These are phyloP conservation scores for Fraxinus latifolia DNA, from an alignment of 305 asterid genomes.

Conservation along the genomic window DNA sequence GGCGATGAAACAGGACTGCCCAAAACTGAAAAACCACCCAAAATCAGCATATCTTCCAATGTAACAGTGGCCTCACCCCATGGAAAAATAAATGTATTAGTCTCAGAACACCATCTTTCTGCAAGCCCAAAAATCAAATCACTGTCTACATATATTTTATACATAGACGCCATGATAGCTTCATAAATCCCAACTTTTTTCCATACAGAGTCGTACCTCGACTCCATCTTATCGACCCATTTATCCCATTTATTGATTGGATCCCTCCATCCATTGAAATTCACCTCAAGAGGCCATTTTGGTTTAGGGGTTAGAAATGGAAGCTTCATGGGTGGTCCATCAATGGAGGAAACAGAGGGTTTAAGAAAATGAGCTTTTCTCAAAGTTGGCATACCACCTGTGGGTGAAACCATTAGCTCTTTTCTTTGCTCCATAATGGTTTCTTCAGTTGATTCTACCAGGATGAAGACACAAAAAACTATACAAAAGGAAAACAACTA, in stretches of 20 bases:
- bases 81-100: constrained; percentile 36
- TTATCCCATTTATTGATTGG: constrained; percentile 25
- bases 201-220: constrained; percentile 30
- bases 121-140: constrained; percentile 27
- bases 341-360: constrained; percentile 11
- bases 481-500: not conserved
- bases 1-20: constrained; percentile 27
- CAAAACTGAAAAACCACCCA: constrained; percentile 40
- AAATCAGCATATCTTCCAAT: constrained; percentile 31
- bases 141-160: not conserved
- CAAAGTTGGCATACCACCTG: constrained; percentile 14
- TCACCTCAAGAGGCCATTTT: constrained; percentile 22
- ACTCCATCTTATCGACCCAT: constrained; percentile 32
- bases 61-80: constrained; percentile 48
- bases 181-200: constrained; percentile 33
- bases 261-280: constrained; percentile 18
- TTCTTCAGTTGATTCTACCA: not conserved
- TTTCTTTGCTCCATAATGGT: constrained; percentile 23
- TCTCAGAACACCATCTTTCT: constrained; percentile 33
- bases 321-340: not conserved
- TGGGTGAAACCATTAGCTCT: constrained; percentile 27
- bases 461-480: not conserved
- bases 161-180: constrained; percentile 29
- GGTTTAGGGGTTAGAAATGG: constrained; percentile 8
- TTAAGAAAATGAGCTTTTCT: constrained; percentile 26